A percentile compares a stretch with the other conserved stretches of the same genome.
Conservation (phyloP, 2,329 filamentous ascomycete species). For the Colletotrichum musae region DNA sequence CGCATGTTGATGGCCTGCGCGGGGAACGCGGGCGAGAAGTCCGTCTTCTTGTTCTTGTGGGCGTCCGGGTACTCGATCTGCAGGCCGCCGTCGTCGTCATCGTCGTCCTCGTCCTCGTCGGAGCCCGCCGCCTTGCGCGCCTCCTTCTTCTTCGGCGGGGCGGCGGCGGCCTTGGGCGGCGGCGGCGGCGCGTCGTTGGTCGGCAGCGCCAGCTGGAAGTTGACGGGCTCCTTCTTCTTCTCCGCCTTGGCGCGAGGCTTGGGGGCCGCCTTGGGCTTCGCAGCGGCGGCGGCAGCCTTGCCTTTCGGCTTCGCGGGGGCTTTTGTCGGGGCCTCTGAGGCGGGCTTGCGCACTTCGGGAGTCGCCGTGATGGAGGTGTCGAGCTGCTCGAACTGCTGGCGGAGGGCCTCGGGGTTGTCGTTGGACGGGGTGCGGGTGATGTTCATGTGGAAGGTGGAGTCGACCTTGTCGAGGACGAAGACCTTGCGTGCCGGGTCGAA, state of each 20-base stretch:
- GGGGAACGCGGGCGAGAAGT: constrained; percentile 66
- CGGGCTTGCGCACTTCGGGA: constrained; percentile 43
- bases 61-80: constrained; percentile 73
- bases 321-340: constrained; percentile 36
- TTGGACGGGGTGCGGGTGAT: constrained; percentile 78
- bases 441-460: constrained; percentile 91
- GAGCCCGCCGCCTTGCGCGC: constrained; percentile 54
- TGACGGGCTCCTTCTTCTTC: constrained; percentile 56
- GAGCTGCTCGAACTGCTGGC: constrained; percentile 78
- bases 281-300: constrained; percentile 38
- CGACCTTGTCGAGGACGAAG: constrained; percentile 86
- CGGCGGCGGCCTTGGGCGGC: constrained; percentile 33
- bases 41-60: constrained; percentile 49
- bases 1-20: constrained; percentile 52
- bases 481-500: constrained; percentile 82
- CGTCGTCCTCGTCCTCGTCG: constrained; percentile 68
- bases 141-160: constrained; percentile 46
- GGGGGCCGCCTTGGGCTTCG: constrained; percentile 41
- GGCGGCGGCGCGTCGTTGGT: constrained; percentile 45
- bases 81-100: constrained; percentile 70
- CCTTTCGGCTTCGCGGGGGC: constrained; percentile 40
- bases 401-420: constrained; percentile 73
- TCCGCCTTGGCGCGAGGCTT: constrained; percentile 50
- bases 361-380: constrained; percentile 50
- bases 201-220: constrained; percentile 54